Evolutionary conservation across 2,329 filamentous ascomycete species (phyloP).

Genomic region (Diaporthe humulicola): DNA sequence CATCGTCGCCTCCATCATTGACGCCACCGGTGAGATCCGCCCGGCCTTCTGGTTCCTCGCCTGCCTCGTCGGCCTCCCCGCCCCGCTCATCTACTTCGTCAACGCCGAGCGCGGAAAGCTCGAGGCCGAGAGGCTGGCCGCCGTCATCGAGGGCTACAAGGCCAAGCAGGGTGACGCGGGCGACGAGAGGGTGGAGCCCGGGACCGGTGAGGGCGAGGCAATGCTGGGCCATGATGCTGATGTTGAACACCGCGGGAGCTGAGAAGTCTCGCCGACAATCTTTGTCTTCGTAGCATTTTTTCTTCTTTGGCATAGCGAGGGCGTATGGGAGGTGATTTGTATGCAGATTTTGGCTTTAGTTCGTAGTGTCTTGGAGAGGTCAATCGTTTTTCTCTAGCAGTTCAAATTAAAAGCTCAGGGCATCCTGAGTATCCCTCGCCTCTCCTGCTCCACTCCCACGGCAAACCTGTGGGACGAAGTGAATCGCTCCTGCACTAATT

Average conservation of each 20-base stretch:
- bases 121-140: conserved; percentile 76
- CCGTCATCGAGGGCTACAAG: conserved; percentile 68
- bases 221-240: conserved; percentile 39
- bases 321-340: conserved; percentile 5
- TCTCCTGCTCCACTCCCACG: background rate
- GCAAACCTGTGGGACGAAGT: background rate
- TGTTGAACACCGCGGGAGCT: background rate
- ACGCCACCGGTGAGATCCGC: conserved; percentile 83
- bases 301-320: conserved; percentile 18
- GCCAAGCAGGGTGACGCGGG: conserved; percentile 28
- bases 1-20: conserved; percentile 93
- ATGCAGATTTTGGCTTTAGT: background rate
- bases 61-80: conserved; percentile 84
- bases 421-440: background rate
- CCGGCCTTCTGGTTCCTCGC: conserved; percentile 95
- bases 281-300: background rate
- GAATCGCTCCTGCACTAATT: background rate
- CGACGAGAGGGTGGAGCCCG: background rate
- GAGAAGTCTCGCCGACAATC: background rate
- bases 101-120: conserved; percentile 83
- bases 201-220: conserved; percentile 28
- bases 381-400: no score
- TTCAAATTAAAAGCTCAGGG: background rate
- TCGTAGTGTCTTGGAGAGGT: background rate
- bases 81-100: conserved; percentile 87